Evolutionary conservation across 129 eudicot genomes (phyloP).

Genomic region (Sambucus nigra): DNA sequence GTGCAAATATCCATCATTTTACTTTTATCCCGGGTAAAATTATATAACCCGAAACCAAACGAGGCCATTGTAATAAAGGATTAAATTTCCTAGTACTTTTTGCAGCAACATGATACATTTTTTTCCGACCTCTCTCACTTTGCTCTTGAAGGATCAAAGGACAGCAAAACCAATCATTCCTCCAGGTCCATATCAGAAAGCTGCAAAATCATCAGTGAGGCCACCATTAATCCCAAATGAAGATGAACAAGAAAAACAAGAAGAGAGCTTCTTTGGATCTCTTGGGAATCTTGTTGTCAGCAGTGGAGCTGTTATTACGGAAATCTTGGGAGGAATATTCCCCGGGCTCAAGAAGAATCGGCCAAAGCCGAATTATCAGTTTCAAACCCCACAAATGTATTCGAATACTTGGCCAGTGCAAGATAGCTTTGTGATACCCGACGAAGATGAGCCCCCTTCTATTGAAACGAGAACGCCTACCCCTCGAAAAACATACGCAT

Average conservation of each 20-base stretch:
- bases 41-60: too few relatives aligned
- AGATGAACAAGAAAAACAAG: constrained; percentile 67
- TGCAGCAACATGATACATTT: too few relatives aligned
- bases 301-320: constrained; percentile 48
- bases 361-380: constrained; percentile 24
- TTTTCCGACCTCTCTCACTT: too few relatives aligned
- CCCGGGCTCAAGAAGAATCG: constrained; percentile 48
- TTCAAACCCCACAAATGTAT: constrained; percentile 31
- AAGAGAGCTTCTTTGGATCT: constrained; percentile 71
- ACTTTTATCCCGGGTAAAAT: too few relatives aligned
- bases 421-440: constrained; percentile 74
- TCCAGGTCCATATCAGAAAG: constrained; percentile 47
- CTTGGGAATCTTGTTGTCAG: constrained; percentile 43
- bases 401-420: constrained; percentile 70
- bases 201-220: constrained; percentile 33
- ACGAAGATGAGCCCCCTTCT: constrained; percentile 75
- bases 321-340: constrained; percentile 50
- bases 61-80: too few relatives aligned
- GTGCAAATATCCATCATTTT: too few relatives aligned
- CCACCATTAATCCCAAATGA: constrained; percentile 74
- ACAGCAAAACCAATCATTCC: constrained; percentile 25
- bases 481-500: constrained; percentile 74
- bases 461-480: constrained; percentile 83
- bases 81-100: too few relatives aligned
- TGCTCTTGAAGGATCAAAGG: constrained; percentile 31